Base-by-base conservation (phyloP, 371 early-diverging fungal species). In the Quaeritorhiza haematococci region DNA sequence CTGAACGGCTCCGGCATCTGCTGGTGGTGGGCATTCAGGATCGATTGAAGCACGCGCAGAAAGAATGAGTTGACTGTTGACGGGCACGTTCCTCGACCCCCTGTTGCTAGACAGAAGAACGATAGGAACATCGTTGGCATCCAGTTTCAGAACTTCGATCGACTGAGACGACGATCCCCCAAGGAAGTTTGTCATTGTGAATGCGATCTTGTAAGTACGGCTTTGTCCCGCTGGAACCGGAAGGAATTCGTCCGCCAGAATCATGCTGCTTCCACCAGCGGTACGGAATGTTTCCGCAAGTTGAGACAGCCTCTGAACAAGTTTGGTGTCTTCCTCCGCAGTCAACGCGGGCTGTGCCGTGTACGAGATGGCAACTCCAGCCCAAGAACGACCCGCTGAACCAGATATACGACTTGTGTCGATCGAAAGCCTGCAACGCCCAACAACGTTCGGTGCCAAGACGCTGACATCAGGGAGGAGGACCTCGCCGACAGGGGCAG, bases 101-200 rank as follows among this genome's bases (percentile, higher is more conserved):
- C 38, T 38, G 13, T 38, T 38, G 13, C 13, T 13, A 13, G 38
- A 13, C 44, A 64, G 35, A 13, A 55, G 28, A 32, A 59, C 52
- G 41, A 33, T 49, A 13, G 64, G 64, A 2, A 43, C 52, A 28
- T 55, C 35, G 51, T 28, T 42, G 53, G 57, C 64, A 2, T 4
- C 7, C 15, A 49, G 33, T 15, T 49, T n/a, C 45, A 17, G 49
- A 19, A 64, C 52, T 4, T 32, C 21, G 10, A 57, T 33, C n/a
- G 58, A 27, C n/a, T 35, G 29, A 15, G 62, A 30, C 6, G 24
- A 27, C 23, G 34, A 17, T 10, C 48, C 53, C 7, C 53, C 57
- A n/a, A 66, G 27, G 56, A 63, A 66, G 66, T 66, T 66, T 27
- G 26, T 42, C 48, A 66, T n/a, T 17, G 32, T 61, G 19, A 66